A percentile compares a stretch with the other conserved stretches of the same genome.
These are phyloP conservation scores for Irineochytrium annulatum DNA, from an alignment of 192 early-diverging fungal genomes.

Conservation along the genomic window DNA sequence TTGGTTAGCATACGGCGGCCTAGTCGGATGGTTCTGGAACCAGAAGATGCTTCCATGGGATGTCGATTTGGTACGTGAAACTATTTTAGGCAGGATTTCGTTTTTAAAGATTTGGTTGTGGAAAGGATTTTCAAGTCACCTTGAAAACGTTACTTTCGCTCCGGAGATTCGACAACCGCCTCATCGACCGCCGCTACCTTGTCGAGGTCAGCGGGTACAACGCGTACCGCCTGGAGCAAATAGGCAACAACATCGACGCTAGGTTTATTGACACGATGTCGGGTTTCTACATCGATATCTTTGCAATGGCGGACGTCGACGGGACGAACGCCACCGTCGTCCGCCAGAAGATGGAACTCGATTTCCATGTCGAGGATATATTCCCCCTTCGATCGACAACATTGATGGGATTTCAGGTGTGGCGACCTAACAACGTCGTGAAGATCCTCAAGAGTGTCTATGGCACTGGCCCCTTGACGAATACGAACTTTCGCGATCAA, in stretches of 20 bases:
- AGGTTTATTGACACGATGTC: slow-evolving; percentile 33
- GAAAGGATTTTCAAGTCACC: slow-evolving; percentile 18
- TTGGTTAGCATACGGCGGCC: slow-evolving; percentile 37
- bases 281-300: slow-evolving; percentile 35
- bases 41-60: slow-evolving; percentile 36
- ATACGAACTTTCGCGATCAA: too few species aligned
- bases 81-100: not conserved
- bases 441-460: too few species aligned
- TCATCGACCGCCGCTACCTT: slow-evolving; percentile 27
- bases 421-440: slow-evolving; percentile 3
- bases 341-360: not conserved
- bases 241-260: slow-evolving; percentile 33
- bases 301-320: slow-evolving; percentile 21
- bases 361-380: not conserved
- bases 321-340: not conserved
- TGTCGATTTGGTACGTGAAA: slow-evolving; percentile 25
- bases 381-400: not conserved
- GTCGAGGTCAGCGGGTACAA: slow-evolving; percentile 32
- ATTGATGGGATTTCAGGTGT: not conserved
- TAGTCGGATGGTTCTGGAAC: slow-evolving; percentile 45
- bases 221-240: slow-evolving; percentile 8
- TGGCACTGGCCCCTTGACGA: too few species aligned
- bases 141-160: slow-evolving; percentile 1
- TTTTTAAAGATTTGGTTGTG: too few species aligned
- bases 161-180: slow-evolving; percentile 5